Evolutionary conservation across 2,329 filamentous ascomycete species (phyloP).

Genomic region (Alternaria rosae): DNA sequence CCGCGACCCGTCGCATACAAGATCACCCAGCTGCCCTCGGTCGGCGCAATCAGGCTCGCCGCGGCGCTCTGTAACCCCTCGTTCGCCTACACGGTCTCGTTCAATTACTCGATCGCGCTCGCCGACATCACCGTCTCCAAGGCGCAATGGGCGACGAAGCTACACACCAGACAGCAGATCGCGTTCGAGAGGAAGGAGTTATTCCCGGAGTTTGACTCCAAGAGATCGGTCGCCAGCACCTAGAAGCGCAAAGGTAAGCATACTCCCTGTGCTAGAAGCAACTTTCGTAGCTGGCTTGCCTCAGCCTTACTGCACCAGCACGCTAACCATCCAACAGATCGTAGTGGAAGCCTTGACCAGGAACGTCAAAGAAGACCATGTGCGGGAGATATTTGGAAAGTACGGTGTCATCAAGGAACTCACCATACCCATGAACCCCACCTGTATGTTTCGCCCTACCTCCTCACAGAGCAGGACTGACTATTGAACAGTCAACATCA

Average conservation of each 20-base stretch:
- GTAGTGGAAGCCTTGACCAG: slow-evolving; percentile 96
- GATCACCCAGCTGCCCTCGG: slow-evolving; percentile 31
- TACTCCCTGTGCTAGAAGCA: neutral
- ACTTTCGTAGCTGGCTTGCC: neutral
- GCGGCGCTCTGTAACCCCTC: slow-evolving; percentile 49
- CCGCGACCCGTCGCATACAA: slow-evolving; percentile 52
- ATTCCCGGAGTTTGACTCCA: slow-evolving; percentile 46
- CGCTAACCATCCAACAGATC: slow-evolving; percentile 64
- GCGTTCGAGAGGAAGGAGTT: slow-evolving; percentile 44
- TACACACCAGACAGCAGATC: slow-evolving; percentile 40
- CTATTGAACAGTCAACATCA: slow-evolving; percentile 72
- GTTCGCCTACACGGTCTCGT: slow-evolving; percentile 46
- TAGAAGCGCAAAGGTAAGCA: slow-evolving; percentile 49
- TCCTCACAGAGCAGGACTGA: slow-evolving; percentile 10
- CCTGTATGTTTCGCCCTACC: slow-evolving; percentile 65
- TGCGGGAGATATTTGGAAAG: slow-evolving; percentile 88
- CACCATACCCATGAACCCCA: slow-evolving; percentile 87
- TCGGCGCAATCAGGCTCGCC: slow-evolving; percentile 41
- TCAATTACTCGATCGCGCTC: slow-evolving; percentile 45
- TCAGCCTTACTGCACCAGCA: slow-evolving; percentile 1
- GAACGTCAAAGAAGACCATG: slow-evolving; percentile 87
- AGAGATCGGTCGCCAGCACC: slow-evolving; percentile 44
- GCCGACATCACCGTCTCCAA: slow-evolving; percentile 31
- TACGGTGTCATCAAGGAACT: slow-evolving; percentile 88
- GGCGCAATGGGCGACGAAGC: slow-evolving; percentile 49